Percentiles rank a stretch among this genome's conserved stretches.
Evolutionary conservation across 345 rosid species (phyloP).

Genomic region (Carallia brachiata): DNA sequence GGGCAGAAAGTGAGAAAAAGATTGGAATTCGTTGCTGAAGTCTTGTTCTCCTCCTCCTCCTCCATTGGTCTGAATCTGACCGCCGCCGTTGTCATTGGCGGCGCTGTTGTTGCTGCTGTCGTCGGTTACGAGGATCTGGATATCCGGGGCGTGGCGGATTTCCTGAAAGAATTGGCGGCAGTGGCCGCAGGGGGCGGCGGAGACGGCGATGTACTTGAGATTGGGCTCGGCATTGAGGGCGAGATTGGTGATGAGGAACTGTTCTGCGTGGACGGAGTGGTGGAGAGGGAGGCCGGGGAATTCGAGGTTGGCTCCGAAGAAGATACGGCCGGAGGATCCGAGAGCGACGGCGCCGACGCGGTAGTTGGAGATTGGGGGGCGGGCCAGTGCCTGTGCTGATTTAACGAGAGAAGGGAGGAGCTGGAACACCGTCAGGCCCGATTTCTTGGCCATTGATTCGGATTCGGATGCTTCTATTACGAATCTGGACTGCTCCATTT

Average conservation of each 20-base stretch:
- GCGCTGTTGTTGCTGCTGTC: not conserved
- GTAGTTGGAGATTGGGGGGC: conserved; percentile 80
- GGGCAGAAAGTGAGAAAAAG: conserved; percentile 53
- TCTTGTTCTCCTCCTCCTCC: not conserved
- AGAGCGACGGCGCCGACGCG: conserved; percentile 79
- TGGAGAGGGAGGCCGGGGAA: conserved; percentile 92
- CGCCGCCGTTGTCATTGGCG: conserved; percentile 4
- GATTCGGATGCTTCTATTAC: conserved; percentile 66
- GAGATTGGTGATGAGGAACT: conserved; percentile 87
- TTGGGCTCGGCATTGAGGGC: conserved; percentile 56
- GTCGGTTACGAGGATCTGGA: conserved; percentile 52
- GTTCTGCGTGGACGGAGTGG: conserved; percentile 94
- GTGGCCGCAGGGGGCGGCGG: conserved; percentile 97
- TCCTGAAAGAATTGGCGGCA: conserved; percentile 97
- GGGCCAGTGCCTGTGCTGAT: conserved; percentile 61
- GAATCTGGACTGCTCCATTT: conserved; percentile 38
- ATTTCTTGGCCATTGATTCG: conserved; percentile 58
- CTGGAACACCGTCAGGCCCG: conserved; percentile 46
- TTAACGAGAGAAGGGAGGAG: conserved; percentile 71
- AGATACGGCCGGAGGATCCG: conserved; percentile 88
- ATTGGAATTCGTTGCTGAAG: conserved; percentile 19
- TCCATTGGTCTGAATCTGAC: not conserved
- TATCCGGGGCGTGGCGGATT: conserved; percentile 61
- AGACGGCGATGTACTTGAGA: conserved; percentile 66
- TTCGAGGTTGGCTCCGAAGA: conserved; percentile 79